Evolutionary conservation across 202 grass and related monocot species (phyloP).

Genomic region (Eragrostis tef): DNA sequence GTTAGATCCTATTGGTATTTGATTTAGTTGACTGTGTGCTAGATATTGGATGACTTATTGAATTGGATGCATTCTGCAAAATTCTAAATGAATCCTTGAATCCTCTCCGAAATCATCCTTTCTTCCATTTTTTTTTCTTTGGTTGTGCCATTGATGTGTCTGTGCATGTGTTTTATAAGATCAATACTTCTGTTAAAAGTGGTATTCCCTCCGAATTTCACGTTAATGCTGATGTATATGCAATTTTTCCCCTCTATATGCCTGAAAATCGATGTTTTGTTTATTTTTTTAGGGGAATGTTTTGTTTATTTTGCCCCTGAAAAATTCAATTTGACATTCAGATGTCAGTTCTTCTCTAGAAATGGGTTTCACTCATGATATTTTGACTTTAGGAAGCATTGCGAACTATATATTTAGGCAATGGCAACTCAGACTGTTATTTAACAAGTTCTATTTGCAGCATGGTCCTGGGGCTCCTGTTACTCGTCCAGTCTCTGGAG

Average conservation of each 20-base stretch:
- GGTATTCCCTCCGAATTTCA: not conserved
- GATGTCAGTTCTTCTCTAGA: not conserved
- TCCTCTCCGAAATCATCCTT: not conserved
- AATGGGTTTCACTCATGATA: conserved; percentile 8
- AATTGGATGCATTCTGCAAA: conserved; percentile 22
- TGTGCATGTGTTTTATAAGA: not conserved
- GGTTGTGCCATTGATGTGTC: not conserved
- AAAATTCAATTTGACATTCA: not conserved
- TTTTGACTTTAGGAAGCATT: conserved; percentile 26
- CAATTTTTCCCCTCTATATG: not conserved
- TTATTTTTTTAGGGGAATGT: too few relatives aligned
- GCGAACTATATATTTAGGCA: conserved; percentile 12
- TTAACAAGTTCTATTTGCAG: conserved; percentile 48
- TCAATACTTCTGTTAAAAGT: not conserved
- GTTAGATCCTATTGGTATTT: not conserved
- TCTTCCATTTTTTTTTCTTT: not conserved
- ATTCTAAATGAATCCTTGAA: not conserved
- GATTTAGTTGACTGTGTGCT: not conserved
- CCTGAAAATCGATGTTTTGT: not conserved
- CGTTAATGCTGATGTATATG: not conserved
- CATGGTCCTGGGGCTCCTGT: conserved; percentile 56
- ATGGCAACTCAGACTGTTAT: conserved; percentile 5
- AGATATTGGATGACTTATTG: not conserved
- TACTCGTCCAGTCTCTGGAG: conserved; percentile 55
- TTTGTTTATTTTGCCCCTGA: too few relatives aligned